Evolutionary conservation across 495 filamentous ascomycete species (phyloP), one percentile per base, ranked within the genome.

Genomic region (Talaromyces liani): DNA sequence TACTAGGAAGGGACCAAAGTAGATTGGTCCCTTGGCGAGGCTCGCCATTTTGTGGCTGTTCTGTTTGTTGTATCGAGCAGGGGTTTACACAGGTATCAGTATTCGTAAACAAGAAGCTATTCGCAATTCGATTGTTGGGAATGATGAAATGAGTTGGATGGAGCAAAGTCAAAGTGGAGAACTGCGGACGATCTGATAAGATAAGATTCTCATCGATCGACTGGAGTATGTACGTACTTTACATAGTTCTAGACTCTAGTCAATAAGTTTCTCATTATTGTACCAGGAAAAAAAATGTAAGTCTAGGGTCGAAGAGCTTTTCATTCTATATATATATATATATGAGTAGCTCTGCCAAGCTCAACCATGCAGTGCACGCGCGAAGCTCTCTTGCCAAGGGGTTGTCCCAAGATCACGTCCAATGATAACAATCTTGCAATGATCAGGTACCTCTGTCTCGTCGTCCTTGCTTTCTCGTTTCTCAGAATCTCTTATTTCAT

Each of bases 391-490:
- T 51, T 64, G 65, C 68, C 75, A 76, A 76, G 2, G 71, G 62
- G 65, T 71, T 9, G 64, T 18, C 8, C 74, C 77, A 12, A 95
- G 70, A 22, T 85, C 81, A 66, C 87, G 77, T 53, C 91, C 91
- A 71, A 96, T 95, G 24, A 96, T 69, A 4, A 95, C 88, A 65
- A 96, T 75, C 73, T 94, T 96, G 58, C 90, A 89, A 54, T 73
- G 68, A 14, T 62, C 65, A 12, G 22, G 58, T 22, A 51, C 47
- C 5, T 60, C 62, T 54, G 64, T 66, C 20, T 60, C 63, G 34
- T 68, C 71, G 33, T 66, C 63, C 12, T 67, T 70, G 39, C 59
- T 60, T 24, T 73, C 68, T 3, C 79, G 77, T 22, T 69, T 51
- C 14, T 70, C 73, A 14, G 78, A 77, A 63, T 96, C 91, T 34